Evolutionary conservation across 2,329 filamentous ascomycete genomes (phyloP).

Genomic region (Pseudomassariella vexata): DNA sequence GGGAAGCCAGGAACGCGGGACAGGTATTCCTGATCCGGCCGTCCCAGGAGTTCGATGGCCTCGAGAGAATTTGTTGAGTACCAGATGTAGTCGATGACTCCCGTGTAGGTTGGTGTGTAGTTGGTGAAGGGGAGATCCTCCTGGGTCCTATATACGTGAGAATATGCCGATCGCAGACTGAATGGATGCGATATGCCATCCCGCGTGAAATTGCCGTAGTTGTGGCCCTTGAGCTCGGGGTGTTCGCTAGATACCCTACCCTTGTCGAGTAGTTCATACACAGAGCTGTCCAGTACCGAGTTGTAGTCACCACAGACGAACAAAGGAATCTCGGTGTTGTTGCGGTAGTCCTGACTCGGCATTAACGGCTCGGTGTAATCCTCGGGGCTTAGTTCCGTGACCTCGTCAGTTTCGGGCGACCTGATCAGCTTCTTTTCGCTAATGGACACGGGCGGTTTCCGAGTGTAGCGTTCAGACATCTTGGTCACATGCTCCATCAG

Average conservation of each 20-base stretch:
- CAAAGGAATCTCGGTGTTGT: conserved; percentile 81
- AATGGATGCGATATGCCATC: conserved; percentile 94
- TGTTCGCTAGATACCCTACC: conserved; percentile 76
- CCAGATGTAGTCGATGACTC: conserved; percentile 96
- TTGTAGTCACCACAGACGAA: conserved; percentile 96
- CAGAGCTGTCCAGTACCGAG: conserved; percentile 77
- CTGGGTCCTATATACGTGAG: conserved; percentile 71
- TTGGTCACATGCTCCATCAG: conserved; percentile 88
- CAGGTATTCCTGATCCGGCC: conserved; percentile 80
- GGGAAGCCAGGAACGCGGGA: conserved; percentile 86
- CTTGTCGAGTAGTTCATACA: conserved; percentile 82
- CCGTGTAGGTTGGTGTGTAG: conserved; percentile 88
- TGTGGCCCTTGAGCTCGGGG: conserved; percentile 69
- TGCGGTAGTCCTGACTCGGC: conserved; percentile 81
- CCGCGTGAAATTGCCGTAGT: conserved; percentile 89
- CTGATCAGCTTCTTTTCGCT: conserved; percentile 69
- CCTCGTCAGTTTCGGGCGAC: conserved; percentile 36
- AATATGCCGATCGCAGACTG: conserved; percentile 85
- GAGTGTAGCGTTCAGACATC: conserved; percentile 77
- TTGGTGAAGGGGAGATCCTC: conserved; percentile 92
- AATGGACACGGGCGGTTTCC: conserved; percentile 59
- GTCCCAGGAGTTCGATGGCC: conserved; percentile 76
- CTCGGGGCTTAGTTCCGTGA: conserved; percentile 43
- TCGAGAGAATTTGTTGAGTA: conserved; percentile 88
- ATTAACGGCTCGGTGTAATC: conserved; percentile 56